Evolutionary conservation across 2,329 filamentous ascomycete species (phyloP).

Genomic region (Xylaria sp.): DNA sequence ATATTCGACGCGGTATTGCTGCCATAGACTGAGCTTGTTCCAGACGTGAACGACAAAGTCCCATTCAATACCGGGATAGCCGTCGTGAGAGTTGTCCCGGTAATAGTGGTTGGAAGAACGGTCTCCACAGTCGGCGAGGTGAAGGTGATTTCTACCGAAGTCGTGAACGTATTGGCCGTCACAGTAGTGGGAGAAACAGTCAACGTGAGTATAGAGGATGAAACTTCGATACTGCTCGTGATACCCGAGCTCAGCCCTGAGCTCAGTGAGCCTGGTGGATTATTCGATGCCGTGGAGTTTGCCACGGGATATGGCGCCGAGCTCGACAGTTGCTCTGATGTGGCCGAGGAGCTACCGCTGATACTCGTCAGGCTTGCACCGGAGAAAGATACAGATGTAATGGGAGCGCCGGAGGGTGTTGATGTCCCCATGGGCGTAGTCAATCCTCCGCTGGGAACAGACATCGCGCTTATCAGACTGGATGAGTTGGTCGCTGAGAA

Average conservation of each 20-base stretch:
- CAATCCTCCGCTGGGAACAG: slow-evolving; percentile 8
- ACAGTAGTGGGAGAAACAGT: slow-evolving; percentile 31
- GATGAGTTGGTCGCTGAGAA: slow-evolving; percentile 21
- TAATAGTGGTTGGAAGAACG: slow-evolving; percentile 28
- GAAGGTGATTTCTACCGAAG: slow-evolving; percentile 21
- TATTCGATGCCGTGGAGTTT: slow-evolving; percentile 30
- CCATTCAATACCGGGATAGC: slow-evolving; percentile 15
- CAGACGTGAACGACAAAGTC: slow-evolving; percentile 15
- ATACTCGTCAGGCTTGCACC: slow-evolving; percentile 30
- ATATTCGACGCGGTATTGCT: slow-evolving; percentile 14
- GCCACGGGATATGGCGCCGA: slow-evolving; percentile 33
- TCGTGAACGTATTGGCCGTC: slow-evolving; percentile 26
- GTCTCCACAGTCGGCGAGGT: slow-evolving; percentile 19
- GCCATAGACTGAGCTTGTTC: slow-evolving; percentile 10
- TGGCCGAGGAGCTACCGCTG: slow-evolving; percentile 25
- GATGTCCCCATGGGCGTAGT: slow-evolving; percentile 18
- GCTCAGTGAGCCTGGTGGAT: slow-evolving; percentile 18
- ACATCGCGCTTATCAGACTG: slow-evolving; percentile 1
- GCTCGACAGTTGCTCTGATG: slow-evolving; percentile 21
- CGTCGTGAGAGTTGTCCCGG: slow-evolving; percentile 29
- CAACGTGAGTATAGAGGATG: slow-evolving; percentile 29
- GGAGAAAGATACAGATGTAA: slow-evolving; percentile 22
- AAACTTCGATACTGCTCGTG: slow-evolving; percentile 18
- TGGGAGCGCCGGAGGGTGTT: slow-evolving; percentile 23
- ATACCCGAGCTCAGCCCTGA: slow-evolving; percentile 9